phyloP scores from a whole-genome alignment of 345 rosid genomes.

The Physaria fendleri region DNA sequence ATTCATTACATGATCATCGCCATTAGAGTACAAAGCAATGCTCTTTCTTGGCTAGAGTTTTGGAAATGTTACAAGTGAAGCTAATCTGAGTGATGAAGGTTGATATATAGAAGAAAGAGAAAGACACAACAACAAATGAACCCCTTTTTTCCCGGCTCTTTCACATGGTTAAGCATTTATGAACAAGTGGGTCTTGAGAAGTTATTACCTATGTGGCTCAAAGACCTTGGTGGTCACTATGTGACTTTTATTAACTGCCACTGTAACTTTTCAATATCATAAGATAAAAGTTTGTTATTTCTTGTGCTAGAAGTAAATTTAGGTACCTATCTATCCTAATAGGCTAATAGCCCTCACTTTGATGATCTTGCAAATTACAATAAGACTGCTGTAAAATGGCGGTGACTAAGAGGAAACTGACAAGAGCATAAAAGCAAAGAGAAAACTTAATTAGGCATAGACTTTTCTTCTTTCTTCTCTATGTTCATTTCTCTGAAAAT shows the following conservation, averaged over 20 bases:
- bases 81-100: slow-evolving; percentile 16
- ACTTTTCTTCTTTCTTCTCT: slow-evolving; percentile 11
- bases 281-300: slow-evolving; percentile 21
- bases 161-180: slow-evolving; percentile 35
- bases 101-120: slow-evolving; percentile 23
- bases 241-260: slow-evolving; percentile 23
- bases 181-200: slow-evolving; percentile 27
- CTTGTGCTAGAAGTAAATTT: slow-evolving; percentile 20
- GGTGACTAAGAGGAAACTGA: slow-evolving; percentile 23
- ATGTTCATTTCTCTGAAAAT: slow-evolving; percentile 4
- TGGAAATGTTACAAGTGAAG: slow-evolving; percentile 19
- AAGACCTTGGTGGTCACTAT: slow-evolving; percentile 30
- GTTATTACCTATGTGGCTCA: slow-evolving; percentile 29
- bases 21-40: not conserved
- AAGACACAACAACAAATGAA: slow-evolving; percentile 19
- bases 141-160: slow-evolving; percentile 21
- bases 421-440: slow-evolving; percentile 19
- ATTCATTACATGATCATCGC: slow-evolving; percentile 15
- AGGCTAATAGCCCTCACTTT: slow-evolving; percentile 6
- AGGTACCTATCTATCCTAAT: slow-evolving; percentile 7
- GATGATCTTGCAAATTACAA: not conserved
- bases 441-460: slow-evolving; percentile 1
- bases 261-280: slow-evolving; percentile 19
- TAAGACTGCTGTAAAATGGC: slow-evolving; percentile 20
- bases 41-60: slow-evolving; percentile 11